Percentiles rank a stretch among this genome's conserved stretches.
Conservation (phyloP, 2,329 filamentous ascomycete genomes). For the Sclerotinia glacialis region DNA sequence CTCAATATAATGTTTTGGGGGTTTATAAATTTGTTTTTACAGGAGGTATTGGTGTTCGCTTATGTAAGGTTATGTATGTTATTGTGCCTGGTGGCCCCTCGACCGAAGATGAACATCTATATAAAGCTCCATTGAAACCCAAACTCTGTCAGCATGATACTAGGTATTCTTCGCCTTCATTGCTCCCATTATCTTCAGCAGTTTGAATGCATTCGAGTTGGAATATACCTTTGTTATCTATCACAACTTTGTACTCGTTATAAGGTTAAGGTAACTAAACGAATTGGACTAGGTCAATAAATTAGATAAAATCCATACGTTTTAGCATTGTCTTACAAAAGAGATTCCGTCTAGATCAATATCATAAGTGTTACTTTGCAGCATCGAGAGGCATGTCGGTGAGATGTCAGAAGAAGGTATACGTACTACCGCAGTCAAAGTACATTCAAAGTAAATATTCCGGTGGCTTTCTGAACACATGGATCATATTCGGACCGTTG, state of each 20-base stretch:
- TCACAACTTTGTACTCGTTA: too few relatives aligned
- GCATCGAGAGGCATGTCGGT: background rate
- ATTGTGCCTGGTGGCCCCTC: too few relatives aligned
- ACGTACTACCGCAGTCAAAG: background rate
- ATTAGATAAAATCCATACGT: background rate
- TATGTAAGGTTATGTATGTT: too few relatives aligned
- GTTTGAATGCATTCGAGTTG: background rate
- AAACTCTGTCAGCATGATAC: background rate
- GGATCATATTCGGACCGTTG: conserved; percentile 25
- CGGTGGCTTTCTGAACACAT: conserved; percentile 14
- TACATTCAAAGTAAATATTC: background rate
- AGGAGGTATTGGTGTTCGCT: too few relatives aligned
- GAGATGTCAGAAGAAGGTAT: background rate
- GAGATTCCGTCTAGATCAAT: background rate
- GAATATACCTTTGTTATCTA: background rate
- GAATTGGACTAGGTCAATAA: background rate
- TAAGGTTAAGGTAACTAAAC: background rate
- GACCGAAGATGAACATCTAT: background rate
- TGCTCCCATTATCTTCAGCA: too few relatives aligned
- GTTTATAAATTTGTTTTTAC: too few relatives aligned
- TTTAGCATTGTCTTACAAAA: background rate
- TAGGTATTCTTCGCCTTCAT: background rate
- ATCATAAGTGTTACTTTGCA: background rate
- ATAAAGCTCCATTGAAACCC: background rate
- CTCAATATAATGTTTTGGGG: background rate